These are phyloP conservation scores for Aspergillus egyptiacus DNA, from an alignment of 495 filamentous ascomycete genomes.

Conservation along the genomic window DNA sequence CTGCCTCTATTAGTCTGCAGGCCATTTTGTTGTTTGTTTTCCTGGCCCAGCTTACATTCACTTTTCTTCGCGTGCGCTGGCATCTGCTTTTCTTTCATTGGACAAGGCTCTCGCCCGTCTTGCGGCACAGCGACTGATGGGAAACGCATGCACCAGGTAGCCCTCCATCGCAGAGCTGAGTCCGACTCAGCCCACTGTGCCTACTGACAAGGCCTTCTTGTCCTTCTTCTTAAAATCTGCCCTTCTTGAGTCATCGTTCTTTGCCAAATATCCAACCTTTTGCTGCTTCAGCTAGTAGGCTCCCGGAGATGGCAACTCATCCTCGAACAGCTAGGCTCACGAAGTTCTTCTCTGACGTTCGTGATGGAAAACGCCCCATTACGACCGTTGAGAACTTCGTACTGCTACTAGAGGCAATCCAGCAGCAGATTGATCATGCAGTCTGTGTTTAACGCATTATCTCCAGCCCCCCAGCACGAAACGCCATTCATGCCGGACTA, in stretches of 20 bases:
- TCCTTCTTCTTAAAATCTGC: background rate
- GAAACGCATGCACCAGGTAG: background rate
- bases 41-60: background rate
- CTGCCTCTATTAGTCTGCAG: background rate
- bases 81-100: background rate
- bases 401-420: slow-evolving; percentile 56
- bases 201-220: background rate
- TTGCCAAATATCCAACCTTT: background rate
- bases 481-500: slow-evolving; percentile 43
- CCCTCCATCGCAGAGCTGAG: background rate
- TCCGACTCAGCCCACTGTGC: background rate
- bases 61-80: background rate
- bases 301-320: slow-evolving; percentile 14
- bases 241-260: background rate
- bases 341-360: slow-evolving; percentile 28
- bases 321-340: slow-evolving; percentile 19
- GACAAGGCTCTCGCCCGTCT: background rate
- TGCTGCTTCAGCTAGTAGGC: background rate
- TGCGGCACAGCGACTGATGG: background rate
- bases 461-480: slow-evolving; percentile 40
- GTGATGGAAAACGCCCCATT: slow-evolving; percentile 29
- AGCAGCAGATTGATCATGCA: slow-evolving; percentile 40
- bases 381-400: slow-evolving; percentile 34
- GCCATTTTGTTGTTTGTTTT: background rate
- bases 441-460: slow-evolving; percentile 52